A percentile compares a stretch with the other conserved stretches of the same genome.
These are phyloP conservation scores for Starmerella tilneyi DNA, from an alignment of 805 yeast genomes.

Conservation along the genomic window DNA sequence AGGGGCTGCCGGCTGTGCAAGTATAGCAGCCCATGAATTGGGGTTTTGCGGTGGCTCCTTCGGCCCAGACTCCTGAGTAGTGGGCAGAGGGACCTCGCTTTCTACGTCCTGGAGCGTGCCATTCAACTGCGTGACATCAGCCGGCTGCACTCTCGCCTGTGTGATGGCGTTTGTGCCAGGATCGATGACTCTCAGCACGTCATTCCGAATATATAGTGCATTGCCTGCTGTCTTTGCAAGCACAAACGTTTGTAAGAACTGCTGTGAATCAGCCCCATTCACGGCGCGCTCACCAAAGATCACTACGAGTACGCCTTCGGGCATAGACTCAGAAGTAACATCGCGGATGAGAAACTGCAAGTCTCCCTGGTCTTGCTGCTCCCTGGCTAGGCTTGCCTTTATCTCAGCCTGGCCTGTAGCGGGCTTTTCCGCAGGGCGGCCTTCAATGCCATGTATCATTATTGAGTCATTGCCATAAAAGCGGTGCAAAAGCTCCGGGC, in stretches of 20 bases:
- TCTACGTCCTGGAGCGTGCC: no score
- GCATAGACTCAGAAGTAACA: not conserved
- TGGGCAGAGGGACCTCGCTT: no score
- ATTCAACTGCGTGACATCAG: no score
- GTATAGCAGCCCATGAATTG: slow-evolving; percentile 1
- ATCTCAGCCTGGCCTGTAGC: not conserved
- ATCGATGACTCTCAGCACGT: slow-evolving; percentile 31
- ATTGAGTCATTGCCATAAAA: slow-evolving; percentile 32
- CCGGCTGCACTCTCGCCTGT: no score
- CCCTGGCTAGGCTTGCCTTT: not conserved
- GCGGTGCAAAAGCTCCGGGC: slow-evolving; percentile 29
- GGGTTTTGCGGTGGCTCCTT: not conserved
- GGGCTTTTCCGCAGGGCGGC: slow-evolving; percentile 24
- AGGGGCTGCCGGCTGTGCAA: not conserved
- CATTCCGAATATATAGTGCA: slow-evolving; percentile 33
- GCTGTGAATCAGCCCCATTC: slow-evolving; percentile 26
- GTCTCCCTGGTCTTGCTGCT: not conserved
- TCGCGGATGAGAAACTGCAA: not conserved
- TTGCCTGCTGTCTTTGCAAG: slow-evolving; percentile 25
- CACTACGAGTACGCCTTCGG: slow-evolving; percentile 30
- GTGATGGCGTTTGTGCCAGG: no score
- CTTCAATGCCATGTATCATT: slow-evolving; percentile 34
- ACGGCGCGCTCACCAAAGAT: slow-evolving; percentile 36
- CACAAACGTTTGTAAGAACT: slow-evolving; percentile 36
- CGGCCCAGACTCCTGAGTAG: not conserved